Evolutionary conservation across 176 grass and related monocot species (phyloP).

Genomic region (Stipa capillata): DNA sequence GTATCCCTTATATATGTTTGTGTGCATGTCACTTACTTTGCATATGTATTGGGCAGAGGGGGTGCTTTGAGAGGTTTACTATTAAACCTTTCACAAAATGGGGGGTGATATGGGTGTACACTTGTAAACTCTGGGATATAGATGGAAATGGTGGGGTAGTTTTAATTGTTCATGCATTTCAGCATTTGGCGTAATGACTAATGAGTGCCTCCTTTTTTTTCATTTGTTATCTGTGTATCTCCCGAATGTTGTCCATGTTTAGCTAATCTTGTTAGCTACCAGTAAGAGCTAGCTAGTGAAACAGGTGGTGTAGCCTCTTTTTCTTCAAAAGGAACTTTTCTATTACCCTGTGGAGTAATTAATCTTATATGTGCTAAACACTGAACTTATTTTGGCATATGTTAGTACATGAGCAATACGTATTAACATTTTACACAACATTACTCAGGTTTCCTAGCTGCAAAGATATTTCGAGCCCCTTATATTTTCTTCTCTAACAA

Average conservation of each 20-base stretch:
- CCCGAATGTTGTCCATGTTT: not conserved
- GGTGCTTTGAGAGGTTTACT: not conserved
- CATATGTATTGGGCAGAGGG: not conserved
- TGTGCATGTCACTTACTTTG: not conserved
- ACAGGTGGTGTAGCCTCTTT: not conserved
- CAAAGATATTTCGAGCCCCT: too few species aligned
- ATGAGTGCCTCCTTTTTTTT: not conserved
- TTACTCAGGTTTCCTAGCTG: too few species aligned
- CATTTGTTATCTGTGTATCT: not conserved
- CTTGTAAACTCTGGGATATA: conserved; percentile 32
- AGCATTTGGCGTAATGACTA: not conserved
- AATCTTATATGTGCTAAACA: not conserved
- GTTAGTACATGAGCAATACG: not conserved
- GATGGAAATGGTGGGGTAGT: not conserved
- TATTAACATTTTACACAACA: too few species aligned
- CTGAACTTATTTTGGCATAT: not conserved
- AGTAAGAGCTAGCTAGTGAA: not conserved
- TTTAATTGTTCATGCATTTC: not conserved
- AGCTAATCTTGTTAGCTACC: not conserved
- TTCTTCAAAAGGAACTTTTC: not conserved
- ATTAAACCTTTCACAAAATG: not conserved
- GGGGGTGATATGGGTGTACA: conserved; percentile 19
- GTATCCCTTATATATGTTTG: conserved; percentile 35
- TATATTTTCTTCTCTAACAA: too few species aligned
- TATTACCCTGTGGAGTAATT: not conserved